Evolutionary conservation across 2,329 filamentous ascomycete species (phyloP).

Genomic region (Monascus ruber): DNA sequence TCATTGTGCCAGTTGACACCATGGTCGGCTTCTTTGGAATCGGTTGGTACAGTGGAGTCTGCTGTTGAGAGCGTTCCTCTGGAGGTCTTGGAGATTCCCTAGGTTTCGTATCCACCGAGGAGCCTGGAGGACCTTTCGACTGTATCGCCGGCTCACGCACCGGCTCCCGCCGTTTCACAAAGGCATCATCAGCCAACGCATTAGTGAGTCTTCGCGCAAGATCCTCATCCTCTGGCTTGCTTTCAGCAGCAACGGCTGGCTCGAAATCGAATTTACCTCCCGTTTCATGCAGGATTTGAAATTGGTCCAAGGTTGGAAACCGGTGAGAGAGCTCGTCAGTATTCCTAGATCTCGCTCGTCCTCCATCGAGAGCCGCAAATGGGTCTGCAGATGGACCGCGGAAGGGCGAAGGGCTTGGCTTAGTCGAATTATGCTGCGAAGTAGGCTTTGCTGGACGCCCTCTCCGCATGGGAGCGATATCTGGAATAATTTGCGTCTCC

Average conservation of each 20-base stretch:
- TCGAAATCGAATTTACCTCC: slow-evolving; percentile 79
- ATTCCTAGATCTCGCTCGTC: slow-evolving; percentile 39
- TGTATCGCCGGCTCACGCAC: slow-evolving; percentile 12
- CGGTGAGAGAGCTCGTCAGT: slow-evolving; percentile 71
- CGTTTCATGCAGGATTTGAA: slow-evolving; percentile 76
- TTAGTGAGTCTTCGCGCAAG: slow-evolving; percentile 59
- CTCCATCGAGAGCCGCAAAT: slow-evolving; percentile 78
- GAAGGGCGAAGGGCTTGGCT: slow-evolving; percentile 57
- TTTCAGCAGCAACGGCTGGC: slow-evolving; percentile 32
- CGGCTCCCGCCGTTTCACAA: slow-evolving; percentile 41
- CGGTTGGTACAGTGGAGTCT: slow-evolving; percentile 26
- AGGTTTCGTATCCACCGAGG: slow-evolving; percentile 12
- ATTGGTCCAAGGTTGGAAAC: slow-evolving; percentile 88
- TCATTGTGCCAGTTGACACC: slow-evolving; percentile 73
- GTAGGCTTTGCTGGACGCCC: slow-evolving; percentile 55
- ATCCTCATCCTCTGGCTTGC: slow-evolving; percentile 35
- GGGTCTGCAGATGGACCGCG: slow-evolving; percentile 65
- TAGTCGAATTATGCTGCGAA: slow-evolving; percentile 38
- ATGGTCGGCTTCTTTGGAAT: slow-evolving; percentile 42
- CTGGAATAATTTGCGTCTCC: slow-evolving; percentile 63
- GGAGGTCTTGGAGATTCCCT: slow-evolving; percentile 13
- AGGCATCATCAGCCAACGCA: slow-evolving; percentile 74
- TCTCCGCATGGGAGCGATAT: slow-evolving; percentile 87
- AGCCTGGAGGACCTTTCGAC: slow-evolving; percentile 12
- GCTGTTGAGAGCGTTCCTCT: slow-evolving; percentile 15